These are phyloP conservation scores for Castanospermum australe DNA, from an alignment of 306 rosid species.

Conservation along the genomic window DNA sequence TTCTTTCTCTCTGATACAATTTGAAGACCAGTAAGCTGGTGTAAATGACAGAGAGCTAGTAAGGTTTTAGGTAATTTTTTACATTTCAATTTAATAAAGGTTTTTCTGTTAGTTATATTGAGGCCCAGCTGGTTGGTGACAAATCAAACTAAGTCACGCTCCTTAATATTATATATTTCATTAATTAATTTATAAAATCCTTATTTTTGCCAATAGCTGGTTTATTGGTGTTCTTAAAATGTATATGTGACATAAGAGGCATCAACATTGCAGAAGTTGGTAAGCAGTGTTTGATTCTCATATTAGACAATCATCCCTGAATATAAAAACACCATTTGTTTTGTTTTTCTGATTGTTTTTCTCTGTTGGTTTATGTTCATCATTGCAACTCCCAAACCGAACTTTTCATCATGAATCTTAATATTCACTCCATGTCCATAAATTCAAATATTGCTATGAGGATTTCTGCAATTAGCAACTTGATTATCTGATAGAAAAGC, in stretches of 20 bases:
- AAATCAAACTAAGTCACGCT: no score
- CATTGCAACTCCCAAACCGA: conserved; percentile 27
- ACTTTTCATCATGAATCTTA: conserved; percentile 34
- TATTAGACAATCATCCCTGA: background rate
- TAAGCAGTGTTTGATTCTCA: conserved; percentile 4
- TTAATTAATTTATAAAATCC: conserved; percentile 3
- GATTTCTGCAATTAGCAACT: background rate
- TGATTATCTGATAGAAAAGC: background rate
- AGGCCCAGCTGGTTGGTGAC: no score
- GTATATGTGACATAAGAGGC: conserved; percentile 1
- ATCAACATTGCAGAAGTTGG: conserved; percentile 21
- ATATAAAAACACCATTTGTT: background rate
- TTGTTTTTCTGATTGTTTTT: background rate
- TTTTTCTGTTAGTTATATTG: no score
- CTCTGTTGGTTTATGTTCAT: conserved; percentile 19
- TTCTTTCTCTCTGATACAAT: no score
- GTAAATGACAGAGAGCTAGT: no score
- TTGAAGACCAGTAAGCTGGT: no score
- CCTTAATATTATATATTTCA: no score
- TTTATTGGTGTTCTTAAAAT: background rate
- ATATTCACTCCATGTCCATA: conserved; percentile 28
- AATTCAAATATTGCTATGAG: background rate
- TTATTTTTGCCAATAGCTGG: background rate
- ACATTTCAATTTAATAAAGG: no score
- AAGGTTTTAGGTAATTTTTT: no score